phyloP scores from a whole-genome alignment of 768 basidiomycete species.

The Plicaturopsis crispa region DNA sequence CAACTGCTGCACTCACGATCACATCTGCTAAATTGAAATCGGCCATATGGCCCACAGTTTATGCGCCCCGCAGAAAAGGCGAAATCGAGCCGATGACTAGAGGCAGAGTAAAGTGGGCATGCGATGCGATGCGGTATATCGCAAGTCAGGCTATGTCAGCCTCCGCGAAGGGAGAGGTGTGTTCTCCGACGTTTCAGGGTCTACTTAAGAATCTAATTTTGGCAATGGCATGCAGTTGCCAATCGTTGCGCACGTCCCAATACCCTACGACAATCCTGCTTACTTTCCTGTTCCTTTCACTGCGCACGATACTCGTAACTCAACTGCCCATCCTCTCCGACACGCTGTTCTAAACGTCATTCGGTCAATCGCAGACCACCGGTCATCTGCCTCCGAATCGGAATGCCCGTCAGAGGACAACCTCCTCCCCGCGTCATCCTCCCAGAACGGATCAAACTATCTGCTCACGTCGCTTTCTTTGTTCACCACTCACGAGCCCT shows the following conservation, averaged over 20 bases:
- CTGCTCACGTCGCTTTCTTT: conserved; percentile 78
- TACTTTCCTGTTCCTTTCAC: conserved; percentile 30
- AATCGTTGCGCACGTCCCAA: conserved; percentile 64
- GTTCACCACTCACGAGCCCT: conserved; percentile 94
- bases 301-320: conserved; percentile 64
- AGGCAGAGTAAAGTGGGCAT: conserved; percentile 68
- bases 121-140: conserved; percentile 51
- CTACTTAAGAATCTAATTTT: too few species aligned
- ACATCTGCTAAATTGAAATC: conserved; percentile 61
- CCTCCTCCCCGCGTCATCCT: background rate
- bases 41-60: conserved; percentile 81
- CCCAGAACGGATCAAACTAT: conserved; percentile 68
- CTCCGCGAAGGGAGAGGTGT: conserved; percentile 50
- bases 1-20: conserved; percentile 56
- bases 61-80: conserved; percentile 59
- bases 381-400: conserved; percentile 19
- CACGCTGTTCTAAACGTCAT: conserved; percentile 81
- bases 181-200: too few species aligned
- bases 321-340: conserved; percentile 68
- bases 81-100: conserved; percentile 62
- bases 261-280: conserved; percentile 33
- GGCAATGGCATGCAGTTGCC: too few species aligned
- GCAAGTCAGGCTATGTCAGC: conserved; percentile 43
- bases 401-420: too few species aligned
- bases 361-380: conserved; percentile 54